These are phyloP conservation scores for Potentilla sterilis DNA, from an alignment of 306 rosid species.

Conservation along the genomic window DNA sequence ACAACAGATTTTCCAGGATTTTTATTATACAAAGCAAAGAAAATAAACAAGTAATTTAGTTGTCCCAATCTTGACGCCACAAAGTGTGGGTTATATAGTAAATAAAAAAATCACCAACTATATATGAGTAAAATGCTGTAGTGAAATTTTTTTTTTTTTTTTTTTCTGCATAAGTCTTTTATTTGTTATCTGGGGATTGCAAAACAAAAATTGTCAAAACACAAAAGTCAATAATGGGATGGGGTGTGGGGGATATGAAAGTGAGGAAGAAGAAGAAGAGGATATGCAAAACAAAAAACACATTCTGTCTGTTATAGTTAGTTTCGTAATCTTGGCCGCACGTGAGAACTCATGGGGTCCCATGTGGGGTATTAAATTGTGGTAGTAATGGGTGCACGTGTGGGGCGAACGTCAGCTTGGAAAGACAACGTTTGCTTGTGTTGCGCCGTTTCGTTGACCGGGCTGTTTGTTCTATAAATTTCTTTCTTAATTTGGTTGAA, in stretches of 20 bases:
- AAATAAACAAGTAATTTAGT: neutral
- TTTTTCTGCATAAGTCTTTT: neutral
- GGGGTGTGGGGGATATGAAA: neutral
- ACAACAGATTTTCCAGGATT: constrained; percentile 29
- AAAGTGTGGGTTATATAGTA: neutral
- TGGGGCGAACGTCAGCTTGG: constrained; percentile 46
- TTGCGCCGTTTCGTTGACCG: constrained; percentile 65
- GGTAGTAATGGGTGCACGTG: constrained; percentile 59
- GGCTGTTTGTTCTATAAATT: constrained; percentile 30
- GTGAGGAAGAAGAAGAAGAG: neutral
- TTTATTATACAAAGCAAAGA: neutral
- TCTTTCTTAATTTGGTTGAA: neutral
- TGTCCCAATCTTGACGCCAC: constrained; percentile 21
- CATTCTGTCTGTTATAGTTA: constrained; percentile 30
- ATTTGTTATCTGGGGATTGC: constrained; percentile 43
- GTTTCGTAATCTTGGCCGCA: constrained; percentile 29
- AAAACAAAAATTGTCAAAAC: constrained; percentile 34
- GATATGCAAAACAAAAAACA: constrained; percentile 19
- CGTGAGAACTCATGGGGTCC: constrained; percentile 60
- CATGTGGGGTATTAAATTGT: neutral
- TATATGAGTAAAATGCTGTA: neutral
- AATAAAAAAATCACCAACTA: neutral
- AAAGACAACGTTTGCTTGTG: constrained; percentile 38
- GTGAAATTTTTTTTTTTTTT: neutral
- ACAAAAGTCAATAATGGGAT: constrained; percentile 36